Evolutionary conservation across 1,284 basidiomycete genomes (phyloP).

Genomic region (Rhodotorula sp.): DNA sequence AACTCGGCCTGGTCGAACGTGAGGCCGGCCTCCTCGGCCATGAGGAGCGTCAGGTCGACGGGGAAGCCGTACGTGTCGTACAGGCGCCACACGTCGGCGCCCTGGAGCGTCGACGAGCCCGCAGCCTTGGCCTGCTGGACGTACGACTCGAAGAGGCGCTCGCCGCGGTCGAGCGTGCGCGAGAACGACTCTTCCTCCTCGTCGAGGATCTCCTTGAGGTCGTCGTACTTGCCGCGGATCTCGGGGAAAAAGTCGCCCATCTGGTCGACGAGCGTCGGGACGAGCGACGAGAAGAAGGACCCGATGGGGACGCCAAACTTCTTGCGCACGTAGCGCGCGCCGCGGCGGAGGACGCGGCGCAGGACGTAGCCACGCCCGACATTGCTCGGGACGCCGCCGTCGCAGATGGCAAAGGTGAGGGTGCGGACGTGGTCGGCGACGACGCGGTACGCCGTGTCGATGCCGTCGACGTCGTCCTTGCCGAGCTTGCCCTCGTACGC

Average conservation of each 20-base stretch:
- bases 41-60: constrained; percentile 91
- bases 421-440: constrained; percentile 97
- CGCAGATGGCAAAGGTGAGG: constrained; percentile 90
- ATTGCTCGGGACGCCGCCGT: constrained; percentile 94
- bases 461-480: constrained; percentile 86
- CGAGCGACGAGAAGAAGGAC: constrained; percentile 88
- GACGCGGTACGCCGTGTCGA: constrained; percentile 96
- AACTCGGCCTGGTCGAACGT: constrained; percentile 86
- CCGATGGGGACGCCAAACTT: constrained; percentile 94
- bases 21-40: constrained; percentile 92
- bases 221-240: constrained; percentile 76
- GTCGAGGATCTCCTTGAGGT: constrained; percentile 92
- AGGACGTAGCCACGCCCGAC: constrained; percentile 95
- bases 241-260: constrained; percentile 93
- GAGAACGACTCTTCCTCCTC: constrained; percentile 98
- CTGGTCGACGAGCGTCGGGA: constrained; percentile 84
- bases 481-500: constrained; percentile 89
- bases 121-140: constrained; percentile 68
- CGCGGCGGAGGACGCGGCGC: constrained; percentile 84
- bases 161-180: constrained; percentile 91
- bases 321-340: constrained; percentile 91
- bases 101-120: constrained; percentile 70
- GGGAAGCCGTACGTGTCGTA: constrained; percentile 99
- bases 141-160: constrained; percentile 94
- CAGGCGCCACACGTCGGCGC: constrained; percentile 92